Evolutionary conservation across 2,329 filamentous ascomycete species (phyloP), one percentile per base, ranked within the genome.

Genomic region (Ustulina deusta): DNA sequence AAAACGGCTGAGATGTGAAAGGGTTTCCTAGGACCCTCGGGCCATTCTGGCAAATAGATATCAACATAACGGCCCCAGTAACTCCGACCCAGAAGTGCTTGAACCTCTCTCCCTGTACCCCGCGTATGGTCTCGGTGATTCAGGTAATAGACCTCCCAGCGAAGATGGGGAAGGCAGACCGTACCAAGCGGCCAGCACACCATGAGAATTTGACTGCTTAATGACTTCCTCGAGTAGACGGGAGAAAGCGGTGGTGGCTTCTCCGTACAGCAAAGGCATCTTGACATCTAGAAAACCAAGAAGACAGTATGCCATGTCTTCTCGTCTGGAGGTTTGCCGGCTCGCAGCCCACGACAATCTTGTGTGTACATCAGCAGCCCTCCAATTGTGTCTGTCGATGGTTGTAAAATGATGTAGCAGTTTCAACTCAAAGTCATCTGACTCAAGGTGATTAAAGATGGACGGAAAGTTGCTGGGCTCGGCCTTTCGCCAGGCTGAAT

Each of bases 181-280:
- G 34, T 66, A 66, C 38, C 59, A 48, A 29, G 59, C 38, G 3
- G 54, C 52, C 13, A 63, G 36, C 15, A 66, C 15, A 6, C 44
- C 59, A 27, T 66, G 60, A 25, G 44, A 58, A 46, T 46, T 55
- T 2, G 65, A 67, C 22, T 67, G 61, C 27, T 60, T 68, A n/a
- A 61, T 65, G 17, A 65, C n/a, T 54, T 65, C 57, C n/a, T 48
- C 57, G 3, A 60, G 40, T 6, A 68, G 29, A 3, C 57, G 61
- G 20, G 40, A 20, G 20, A 62, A 68, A 46, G 52, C 58, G 5
- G 9, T 6, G 17, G 40, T 13, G 3, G 68, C 63, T 51, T 73
- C 69, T 15, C 68, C 69, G 15, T 73, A 70, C 7, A 72, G 54
- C 0, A 72, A 54, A 20, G 71, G 68, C 68, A 73, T 73, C n/a